Percentiles rank a stretch among this genome's conserved stretches.
These are phyloP conservation scores for Cystobasidium slooffiae DNA, from an alignment of 1,284 basidiomycete species.

Conservation along the genomic window DNA sequence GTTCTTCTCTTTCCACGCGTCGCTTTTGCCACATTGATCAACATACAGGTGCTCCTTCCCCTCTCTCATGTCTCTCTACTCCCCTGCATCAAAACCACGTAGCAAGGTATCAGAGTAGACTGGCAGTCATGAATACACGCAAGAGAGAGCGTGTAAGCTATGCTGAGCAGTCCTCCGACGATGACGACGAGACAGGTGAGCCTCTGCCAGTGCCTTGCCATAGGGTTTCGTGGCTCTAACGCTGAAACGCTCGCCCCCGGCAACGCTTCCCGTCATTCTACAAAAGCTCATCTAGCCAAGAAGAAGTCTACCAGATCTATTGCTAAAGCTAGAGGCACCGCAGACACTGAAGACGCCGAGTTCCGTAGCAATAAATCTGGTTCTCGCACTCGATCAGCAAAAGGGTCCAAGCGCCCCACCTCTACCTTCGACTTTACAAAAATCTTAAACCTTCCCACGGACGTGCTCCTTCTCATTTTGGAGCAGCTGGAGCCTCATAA, in stretches of 20 bases:
- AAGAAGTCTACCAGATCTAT: neutral
- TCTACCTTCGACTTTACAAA: neutral
- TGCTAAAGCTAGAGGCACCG: no score
- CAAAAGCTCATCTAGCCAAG: neutral
- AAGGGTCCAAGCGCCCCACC: slow-evolving; percentile 14
- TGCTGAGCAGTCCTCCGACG: slow-evolving; percentile 9
- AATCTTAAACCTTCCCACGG: slow-evolving; percentile 13
- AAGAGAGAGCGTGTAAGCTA: slow-evolving; percentile 5
- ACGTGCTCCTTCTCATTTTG: slow-evolving; percentile 3
- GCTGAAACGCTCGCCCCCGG: neutral
- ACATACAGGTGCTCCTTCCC: neutral
- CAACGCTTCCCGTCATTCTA: neutral
- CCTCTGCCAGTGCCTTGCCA: neutral
- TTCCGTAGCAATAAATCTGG: neutral
- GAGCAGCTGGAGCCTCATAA: slow-evolving; percentile 9
- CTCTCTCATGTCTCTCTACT: neutral
- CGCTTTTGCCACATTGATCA: neutral
- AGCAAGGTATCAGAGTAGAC: neutral
- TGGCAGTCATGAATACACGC: neutral
- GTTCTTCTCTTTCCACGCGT: no score
- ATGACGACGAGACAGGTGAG: slow-evolving; percentile 7
- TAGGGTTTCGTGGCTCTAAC: neutral
- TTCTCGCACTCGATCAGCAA: neutral
- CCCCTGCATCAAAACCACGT: neutral
- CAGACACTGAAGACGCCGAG: neutral